phyloP scores from a whole-genome alignment of 371 early-diverging fungal species.

The Mortierella sp. region DNA sequence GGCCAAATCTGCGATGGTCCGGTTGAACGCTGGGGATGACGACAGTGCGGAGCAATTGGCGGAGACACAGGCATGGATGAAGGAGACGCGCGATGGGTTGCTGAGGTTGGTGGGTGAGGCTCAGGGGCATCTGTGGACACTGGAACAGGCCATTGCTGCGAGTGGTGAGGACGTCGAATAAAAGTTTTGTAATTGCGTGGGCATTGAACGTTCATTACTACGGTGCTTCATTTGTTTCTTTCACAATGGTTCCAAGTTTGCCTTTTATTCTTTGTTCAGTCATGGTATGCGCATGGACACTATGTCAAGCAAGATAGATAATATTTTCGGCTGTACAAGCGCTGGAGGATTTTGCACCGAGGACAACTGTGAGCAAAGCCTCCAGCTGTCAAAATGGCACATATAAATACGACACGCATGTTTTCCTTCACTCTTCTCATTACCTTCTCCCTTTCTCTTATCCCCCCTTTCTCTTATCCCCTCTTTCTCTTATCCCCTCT shows the following conservation, averaged over 20 bases:
- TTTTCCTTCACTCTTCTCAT: too few relatives aligned
- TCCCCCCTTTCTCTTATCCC: too few relatives aligned
- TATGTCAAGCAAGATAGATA: too few relatives aligned
- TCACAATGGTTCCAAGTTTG: too few relatives aligned
- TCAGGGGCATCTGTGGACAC: conserved; percentile 47
- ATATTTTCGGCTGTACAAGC: too few relatives aligned
- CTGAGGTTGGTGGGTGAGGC: conserved; percentile 43
- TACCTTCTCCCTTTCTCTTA: too few relatives aligned
- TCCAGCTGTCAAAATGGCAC: too few relatives aligned
- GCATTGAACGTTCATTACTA: neutral
- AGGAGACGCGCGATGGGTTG: conserved; percentile 42
- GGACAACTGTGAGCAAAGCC: too few relatives aligned
- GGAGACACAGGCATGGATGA: conserved; percentile 38
- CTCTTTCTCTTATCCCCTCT: neutral
- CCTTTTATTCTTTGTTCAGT: neutral
- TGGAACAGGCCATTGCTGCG: conserved; percentile 14
- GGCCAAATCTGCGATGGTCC: conserved; percentile 19
- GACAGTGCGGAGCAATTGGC: neutral
- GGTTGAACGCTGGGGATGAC: neutral
- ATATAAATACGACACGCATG: too few relatives aligned
- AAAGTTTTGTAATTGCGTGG: neutral
- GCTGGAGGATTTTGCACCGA: too few relatives aligned
- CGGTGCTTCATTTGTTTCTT: too few relatives aligned
- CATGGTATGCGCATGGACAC: neutral
- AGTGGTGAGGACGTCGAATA: neutral